A percentile compares a stretch with the other conserved stretches of the same genome.
phyloP scores from a whole-genome alignment of 371 early-diverging fungal species.

The Astathelohania contejeani region DNA sequence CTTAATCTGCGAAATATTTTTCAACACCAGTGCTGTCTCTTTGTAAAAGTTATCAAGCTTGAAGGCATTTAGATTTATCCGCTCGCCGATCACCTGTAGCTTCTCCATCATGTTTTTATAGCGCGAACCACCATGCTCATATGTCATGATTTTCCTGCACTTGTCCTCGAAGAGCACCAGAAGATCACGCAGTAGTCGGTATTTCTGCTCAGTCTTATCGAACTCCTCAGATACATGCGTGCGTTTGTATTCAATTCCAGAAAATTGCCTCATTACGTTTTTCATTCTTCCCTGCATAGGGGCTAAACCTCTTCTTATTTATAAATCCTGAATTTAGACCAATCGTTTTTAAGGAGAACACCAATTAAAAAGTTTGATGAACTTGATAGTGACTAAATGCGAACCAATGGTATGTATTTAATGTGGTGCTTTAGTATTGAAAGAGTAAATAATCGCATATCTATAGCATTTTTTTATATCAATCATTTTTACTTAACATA shows the following conservation, averaged over 20 bases:
- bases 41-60: constrained; percentile 42
- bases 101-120: constrained; percentile 36
- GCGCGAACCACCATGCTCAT: constrained; percentile 34
- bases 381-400: no score
- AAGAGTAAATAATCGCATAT: background rate
- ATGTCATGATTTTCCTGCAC: constrained; percentile 23
- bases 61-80: constrained; percentile 17
- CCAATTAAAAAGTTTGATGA: no score
- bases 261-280: constrained; percentile 26
- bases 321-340: no score
- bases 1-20: constrained; percentile 9
- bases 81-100: constrained; percentile 22
- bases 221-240: constrained; percentile 32
- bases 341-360: no score
- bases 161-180: constrained; percentile 19
- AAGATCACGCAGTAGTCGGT: constrained; percentile 30
- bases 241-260: constrained; percentile 44
- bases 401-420: no score
- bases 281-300: background rate
- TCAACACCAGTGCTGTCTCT: constrained; percentile 8
- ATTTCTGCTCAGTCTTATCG: constrained; percentile 34
- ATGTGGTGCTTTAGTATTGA: no score
- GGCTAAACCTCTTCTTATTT: no score
- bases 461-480: background rate
- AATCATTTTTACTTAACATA: background rate